A percentile compares a stretch with the other conserved stretches of the same genome.
These are phyloP conservation scores for Trichoderma polysporum DNA, from an alignment of 2,329 filamentous ascomycete species.

Conservation along the genomic window DNA sequence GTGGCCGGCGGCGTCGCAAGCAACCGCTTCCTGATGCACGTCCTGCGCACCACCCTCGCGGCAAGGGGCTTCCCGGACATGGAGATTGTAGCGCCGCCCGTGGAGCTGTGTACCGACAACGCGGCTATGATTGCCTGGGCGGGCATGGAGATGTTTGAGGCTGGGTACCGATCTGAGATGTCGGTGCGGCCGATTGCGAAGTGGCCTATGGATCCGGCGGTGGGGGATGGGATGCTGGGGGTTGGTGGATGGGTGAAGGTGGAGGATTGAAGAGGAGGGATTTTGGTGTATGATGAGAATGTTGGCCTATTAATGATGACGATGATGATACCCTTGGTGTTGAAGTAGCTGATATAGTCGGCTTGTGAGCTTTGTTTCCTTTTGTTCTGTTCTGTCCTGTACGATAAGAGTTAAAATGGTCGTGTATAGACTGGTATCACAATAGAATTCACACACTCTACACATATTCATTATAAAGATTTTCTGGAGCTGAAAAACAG, in stretches of 20 bases:
- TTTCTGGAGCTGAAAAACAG: neutral
- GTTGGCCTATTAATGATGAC: neutral
- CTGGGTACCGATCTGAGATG: conserved; percentile 67
- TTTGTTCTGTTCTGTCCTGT: neutral
- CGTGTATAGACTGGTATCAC: neutral
- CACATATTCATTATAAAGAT: neutral
- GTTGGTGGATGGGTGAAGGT: conserved; percentile 47
- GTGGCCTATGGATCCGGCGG: conserved; percentile 70
- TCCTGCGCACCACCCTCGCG: conserved; percentile 59
- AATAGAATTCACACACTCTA: neutral
- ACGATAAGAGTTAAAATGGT: neutral
- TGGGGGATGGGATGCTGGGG: conserved; percentile 63
- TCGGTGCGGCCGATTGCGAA: conserved; percentile 60
- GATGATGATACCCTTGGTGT: neutral
- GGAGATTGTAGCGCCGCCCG: conserved; percentile 70
- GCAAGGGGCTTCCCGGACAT: conserved; percentile 64
- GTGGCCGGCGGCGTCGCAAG: conserved; percentile 89
- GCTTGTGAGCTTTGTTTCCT: neutral
- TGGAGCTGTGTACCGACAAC: conserved; percentile 84
- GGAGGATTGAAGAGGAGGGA: neutral
- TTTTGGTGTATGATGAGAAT: neutral
- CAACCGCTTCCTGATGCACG: conserved; percentile 73
- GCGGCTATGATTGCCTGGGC: conserved; percentile 98
- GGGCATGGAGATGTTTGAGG: conserved; percentile 86
- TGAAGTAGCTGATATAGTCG: neutral